Evolutionary conservation across 805 yeast species (phyloP).

Genomic region (Cyberlindnera misumaiensis): DNA sequence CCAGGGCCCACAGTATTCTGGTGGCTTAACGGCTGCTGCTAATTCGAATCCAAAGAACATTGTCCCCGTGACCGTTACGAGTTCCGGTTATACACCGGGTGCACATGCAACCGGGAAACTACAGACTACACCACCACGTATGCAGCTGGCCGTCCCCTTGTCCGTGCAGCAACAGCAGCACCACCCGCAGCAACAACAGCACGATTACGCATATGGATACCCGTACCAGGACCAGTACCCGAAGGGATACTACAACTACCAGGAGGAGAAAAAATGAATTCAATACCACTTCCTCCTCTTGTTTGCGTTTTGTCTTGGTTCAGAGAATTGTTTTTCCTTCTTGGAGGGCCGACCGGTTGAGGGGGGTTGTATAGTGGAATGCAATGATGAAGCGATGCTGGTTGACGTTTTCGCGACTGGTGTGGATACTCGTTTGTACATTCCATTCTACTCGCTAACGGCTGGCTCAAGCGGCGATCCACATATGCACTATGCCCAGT

Average conservation of each 20-base stretch:
- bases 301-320: too few species aligned
- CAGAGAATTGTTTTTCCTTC: too few species aligned
- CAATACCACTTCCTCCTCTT: too few species aligned
- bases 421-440: too few species aligned
- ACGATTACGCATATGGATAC: not conserved
- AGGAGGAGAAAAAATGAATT: not conserved
- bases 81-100: constrained; percentile 16
- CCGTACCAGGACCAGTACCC: not conserved
- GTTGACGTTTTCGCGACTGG: too few species aligned
- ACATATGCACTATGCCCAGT: not conserved
- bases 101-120: not conserved
- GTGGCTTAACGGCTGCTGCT: constrained; percentile 26
- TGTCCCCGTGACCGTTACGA: constrained; percentile 23
- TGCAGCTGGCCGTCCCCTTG: not conserved
- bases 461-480: too few species aligned
- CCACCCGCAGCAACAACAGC: not conserved
- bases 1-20: constrained; percentile 26
- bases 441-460: too few species aligned
- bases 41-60: constrained; percentile 23
- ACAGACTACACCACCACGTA: not conserved
- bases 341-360: too few species aligned
- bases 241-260: constrained; percentile 1
- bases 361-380: too few species aligned
- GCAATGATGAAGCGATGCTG: too few species aligned
- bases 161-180: not conserved